These are phyloP conservation scores for Leishmania guyanensis DNA, from an alignment of 208 protist genomes.

Conservation along the genomic window DNA sequence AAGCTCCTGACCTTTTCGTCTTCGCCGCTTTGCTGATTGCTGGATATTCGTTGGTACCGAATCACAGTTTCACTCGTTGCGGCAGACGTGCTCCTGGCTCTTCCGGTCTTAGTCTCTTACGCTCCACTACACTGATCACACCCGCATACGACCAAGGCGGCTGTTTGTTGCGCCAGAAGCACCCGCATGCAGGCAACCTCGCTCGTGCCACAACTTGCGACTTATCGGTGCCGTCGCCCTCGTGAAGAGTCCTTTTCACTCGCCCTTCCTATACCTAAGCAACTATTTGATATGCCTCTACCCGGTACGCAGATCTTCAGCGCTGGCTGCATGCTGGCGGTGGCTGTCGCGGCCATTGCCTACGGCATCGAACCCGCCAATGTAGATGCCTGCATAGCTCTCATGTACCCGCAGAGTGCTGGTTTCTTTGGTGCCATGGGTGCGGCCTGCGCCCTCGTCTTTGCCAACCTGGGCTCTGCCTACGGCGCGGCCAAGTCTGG, in stretches of 20 bases:
- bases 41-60: not conserved
- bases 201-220: not conserved
- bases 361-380: conserved; percentile 17
- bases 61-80: not conserved
- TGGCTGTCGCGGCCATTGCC: conserved; percentile 7
- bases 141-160: not conserved
- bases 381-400: conserved; percentile 47
- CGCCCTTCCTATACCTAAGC: not conserved
- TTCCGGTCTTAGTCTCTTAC: not conserved
- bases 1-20: not conserved
- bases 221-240: not conserved
- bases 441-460: conserved; percentile 75
- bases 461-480: conserved; percentile 97
- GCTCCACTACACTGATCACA: not conserved
- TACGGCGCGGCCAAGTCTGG: conserved; percentile 99
- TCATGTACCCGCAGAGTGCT: conserved; percentile 85
- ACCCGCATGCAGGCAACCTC: not conserved
- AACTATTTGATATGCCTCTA: conserved; percentile 6
- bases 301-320: conserved; percentile 15
- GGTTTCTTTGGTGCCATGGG: conserved; percentile 84
- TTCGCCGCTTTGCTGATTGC: not conserved
- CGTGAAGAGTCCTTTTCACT: not conserved
- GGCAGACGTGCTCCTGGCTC: not conserved
- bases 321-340: conserved; percentile 17
- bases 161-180: not conserved